phyloP scores from a whole-genome alignment of 108 stramenopile genomes.

The Nitzschia sp. region DNA sequence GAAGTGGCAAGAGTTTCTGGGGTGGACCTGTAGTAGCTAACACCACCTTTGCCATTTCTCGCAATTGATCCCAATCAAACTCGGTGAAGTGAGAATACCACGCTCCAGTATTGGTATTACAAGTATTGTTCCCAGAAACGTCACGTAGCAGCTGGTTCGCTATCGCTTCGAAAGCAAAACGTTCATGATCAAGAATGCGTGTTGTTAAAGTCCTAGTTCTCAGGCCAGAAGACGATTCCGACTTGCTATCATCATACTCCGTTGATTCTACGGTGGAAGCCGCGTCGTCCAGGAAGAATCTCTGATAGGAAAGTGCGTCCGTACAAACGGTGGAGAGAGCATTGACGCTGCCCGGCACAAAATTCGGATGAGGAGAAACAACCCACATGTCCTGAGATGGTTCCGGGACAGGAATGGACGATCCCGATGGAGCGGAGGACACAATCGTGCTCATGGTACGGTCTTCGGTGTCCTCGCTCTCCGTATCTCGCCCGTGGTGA shows the following conservation, averaged over 20 bases:
- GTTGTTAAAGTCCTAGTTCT: neutral
- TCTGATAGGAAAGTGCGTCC: constrained; percentile 16
- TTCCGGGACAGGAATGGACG: constrained; percentile 22
- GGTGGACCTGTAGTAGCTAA: constrained; percentile 14
- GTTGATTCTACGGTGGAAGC: neutral
- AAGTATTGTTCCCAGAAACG: neutral
- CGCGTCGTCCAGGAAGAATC: neutral
- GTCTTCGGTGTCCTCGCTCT: neutral
- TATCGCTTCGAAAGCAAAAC: constrained; percentile 18
- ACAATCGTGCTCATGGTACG: constrained; percentile 19
- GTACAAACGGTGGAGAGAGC: constrained; percentile 29
- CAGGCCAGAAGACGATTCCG: neutral
- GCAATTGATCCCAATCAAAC: constrained; percentile 33
- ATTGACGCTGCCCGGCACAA: neutral
- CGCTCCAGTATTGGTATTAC: neutral
- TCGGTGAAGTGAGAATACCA: constrained; percentile 35
- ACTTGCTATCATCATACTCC: neutral
- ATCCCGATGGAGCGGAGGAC: constrained; percentile 32
- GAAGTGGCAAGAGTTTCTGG: constrained; percentile 2
- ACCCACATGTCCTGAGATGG: constrained; percentile 14
- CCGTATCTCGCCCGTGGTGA: neutral
- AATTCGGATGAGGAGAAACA: constrained; percentile 22
- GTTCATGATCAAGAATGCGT: constrained; percentile 1
- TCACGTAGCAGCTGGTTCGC: constrained; percentile 13
- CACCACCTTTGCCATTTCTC: constrained; percentile 2